phyloP scores from a whole-genome alignment of 2,329 filamentous ascomycete genomes.

The Pseudopyricularia cyperi region DNA sequence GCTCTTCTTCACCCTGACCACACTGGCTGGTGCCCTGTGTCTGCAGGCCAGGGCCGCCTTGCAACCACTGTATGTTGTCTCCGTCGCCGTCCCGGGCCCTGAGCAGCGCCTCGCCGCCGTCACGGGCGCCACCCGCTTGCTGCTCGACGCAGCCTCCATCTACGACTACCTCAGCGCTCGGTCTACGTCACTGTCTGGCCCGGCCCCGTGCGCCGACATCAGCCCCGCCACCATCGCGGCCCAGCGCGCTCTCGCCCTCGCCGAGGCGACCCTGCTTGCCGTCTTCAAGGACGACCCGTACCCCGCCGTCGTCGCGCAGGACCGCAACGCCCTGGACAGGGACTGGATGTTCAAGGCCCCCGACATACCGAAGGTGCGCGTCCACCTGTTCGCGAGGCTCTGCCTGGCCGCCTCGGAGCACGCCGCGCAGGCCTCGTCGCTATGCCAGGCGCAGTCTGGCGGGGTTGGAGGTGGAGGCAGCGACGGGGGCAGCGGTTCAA shows the following conservation, averaged over 20 bases:
- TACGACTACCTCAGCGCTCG: slow-evolving; percentile 58
- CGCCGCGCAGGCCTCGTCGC: slow-evolving; percentile 54
- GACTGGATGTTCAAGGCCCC: slow-evolving; percentile 97
- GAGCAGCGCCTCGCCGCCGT: slow-evolving; percentile 61
- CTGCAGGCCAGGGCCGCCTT: slow-evolving; percentile 61
- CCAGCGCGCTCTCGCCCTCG: slow-evolving; percentile 56
- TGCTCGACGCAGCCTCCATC: slow-evolving; percentile 67
- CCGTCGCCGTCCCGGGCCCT: slow-evolving; percentile 42
- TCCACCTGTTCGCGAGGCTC: slow-evolving; percentile 74
- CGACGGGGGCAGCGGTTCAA: neutral
- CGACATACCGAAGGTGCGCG: slow-evolving; percentile 76
- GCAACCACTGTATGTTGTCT: slow-evolving; percentile 57
- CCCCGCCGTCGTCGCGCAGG: slow-evolving; percentile 66
- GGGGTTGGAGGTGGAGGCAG: slow-evolving; percentile 14
- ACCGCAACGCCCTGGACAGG: slow-evolving; percentile 67
- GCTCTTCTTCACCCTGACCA: slow-evolving; percentile 63
- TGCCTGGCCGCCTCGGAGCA: slow-evolving; percentile 85
- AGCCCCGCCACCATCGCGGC: slow-evolving; percentile 37
- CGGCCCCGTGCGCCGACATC: slow-evolving; percentile 39
- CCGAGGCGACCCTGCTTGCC: slow-evolving; percentile 80
- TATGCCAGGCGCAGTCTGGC: slow-evolving; percentile 27
- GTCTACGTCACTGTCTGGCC: slow-evolving; percentile 23
- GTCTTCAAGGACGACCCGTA: slow-evolving; percentile 94
- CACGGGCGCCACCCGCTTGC: slow-evolving; percentile 58
- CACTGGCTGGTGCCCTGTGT: slow-evolving; percentile 62